Base-by-base conservation (phyloP, 2,329 filamentous ascomycete species). In the Pseudocercospora musae region DNA sequence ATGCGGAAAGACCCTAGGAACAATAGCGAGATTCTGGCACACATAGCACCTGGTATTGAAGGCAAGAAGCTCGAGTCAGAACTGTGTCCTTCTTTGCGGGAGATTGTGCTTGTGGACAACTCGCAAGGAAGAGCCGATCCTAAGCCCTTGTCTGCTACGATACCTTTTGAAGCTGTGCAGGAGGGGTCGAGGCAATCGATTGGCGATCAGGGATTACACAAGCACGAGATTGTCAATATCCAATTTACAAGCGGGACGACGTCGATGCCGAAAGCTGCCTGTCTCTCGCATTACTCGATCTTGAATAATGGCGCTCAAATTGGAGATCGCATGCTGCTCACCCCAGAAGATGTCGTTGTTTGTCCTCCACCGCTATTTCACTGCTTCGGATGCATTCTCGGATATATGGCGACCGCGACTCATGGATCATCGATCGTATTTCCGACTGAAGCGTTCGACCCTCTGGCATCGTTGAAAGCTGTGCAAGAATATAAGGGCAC, bases 161-260 rank as follows among this genome's bases (percentile, higher is more conserved):
- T 78, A 0, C 75, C 76, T 1, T 87, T 79, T 60, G 65, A 78
- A 57, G 65, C 75, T 52, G 72, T 84, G 40, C 68, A 81, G 18
- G 78, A 81, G 25, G 69, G 60, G 8, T 68, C 66, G 15, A 52
- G 46, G 9, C 67, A 70, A 25, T 49, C 56, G 67, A 60, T 90
- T 78, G 70, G 77, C 71, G 64, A 80, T 76, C 74, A 80, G 23
- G 78, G 79, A 0, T 80, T 89, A 1, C 68, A 80, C 15, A 81
- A 87, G 0, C 75, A 85, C 64, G 94, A 98, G 56, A 87, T 89
- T 2, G 88, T 96, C 68, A 98, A 97, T 74, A 96, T 98, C 67
- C 94, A 98, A 76, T 98, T 98, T 79, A 99, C 95, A 0, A 94
- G 89, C 0, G 95, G 94, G n/a, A 98, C 95, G 0, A 98, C 95